Conservation (phyloP, 208 protist genomes). For the Herpetomonas samuelpessoai region DNA sequence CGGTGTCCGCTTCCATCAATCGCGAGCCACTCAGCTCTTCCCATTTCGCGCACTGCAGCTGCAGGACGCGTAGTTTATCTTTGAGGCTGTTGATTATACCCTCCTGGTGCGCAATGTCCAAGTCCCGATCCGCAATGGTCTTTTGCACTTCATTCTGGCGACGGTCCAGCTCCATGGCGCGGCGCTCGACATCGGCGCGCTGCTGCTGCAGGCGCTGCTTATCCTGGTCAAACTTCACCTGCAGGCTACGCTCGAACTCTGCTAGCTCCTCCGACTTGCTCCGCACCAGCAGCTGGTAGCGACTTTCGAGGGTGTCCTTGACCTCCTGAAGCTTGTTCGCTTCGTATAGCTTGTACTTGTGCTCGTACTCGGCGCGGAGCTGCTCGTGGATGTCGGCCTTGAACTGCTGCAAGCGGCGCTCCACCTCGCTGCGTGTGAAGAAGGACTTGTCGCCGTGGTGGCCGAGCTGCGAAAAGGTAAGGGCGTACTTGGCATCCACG, state of each 20-base stretch:
- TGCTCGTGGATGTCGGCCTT: constrained; percentile 68
- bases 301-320: constrained; percentile 46
- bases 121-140: constrained; percentile 42
- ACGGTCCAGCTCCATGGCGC: constrained; percentile 54
- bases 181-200: constrained; percentile 63
- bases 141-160: constrained; percentile 42
- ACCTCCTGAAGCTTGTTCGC: constrained; percentile 49
- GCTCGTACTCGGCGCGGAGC: constrained; percentile 71
- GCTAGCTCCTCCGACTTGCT: constrained; percentile 68
- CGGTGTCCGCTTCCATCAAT: constrained; percentile 67
- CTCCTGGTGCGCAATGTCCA: constrained; percentile 19
- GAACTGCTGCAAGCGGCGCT: constrained; percentile 71
- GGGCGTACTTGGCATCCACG: constrained; percentile 83
- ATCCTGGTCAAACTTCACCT: constrained; percentile 63
- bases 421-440: constrained; percentile 65
- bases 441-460: constrained; percentile 15
- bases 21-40: constrained; percentile 75
- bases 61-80: constrained; percentile 43
- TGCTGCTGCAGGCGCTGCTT: constrained; percentile 46
- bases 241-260: constrained; percentile 49
- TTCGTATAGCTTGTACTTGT: constrained; percentile 65
- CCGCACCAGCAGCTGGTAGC: constrained; percentile 42
- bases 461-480: constrained; percentile 62
- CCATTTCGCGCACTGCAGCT: constrained; percentile 54
- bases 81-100: constrained; percentile 25